Conservation (phyloP, 331 rosid genomes). For the Ulmus americana region DNA sequence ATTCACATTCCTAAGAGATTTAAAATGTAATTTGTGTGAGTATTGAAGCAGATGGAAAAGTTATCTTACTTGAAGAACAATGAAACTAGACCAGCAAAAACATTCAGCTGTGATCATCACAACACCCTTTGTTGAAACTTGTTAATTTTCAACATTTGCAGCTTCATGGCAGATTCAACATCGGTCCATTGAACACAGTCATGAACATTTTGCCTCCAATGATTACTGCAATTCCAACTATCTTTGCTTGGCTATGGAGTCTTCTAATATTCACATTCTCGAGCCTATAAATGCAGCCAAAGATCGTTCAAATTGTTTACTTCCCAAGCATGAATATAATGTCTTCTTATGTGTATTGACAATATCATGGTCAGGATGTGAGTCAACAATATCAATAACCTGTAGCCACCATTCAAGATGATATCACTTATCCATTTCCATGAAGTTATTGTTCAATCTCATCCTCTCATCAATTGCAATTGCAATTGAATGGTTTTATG, state of each 20-base stretch:
- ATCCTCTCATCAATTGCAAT: too few species aligned
- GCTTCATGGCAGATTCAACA: conserved; percentile 39
- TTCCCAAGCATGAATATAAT: background rate
- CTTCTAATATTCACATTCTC: conserved; percentile 39
- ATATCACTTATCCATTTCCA: background rate
- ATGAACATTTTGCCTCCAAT: conserved; percentile 57
- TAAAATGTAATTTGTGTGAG: background rate
- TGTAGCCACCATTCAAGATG: conserved; percentile 27
- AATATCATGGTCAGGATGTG: conserved; percentile 62
- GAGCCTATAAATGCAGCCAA: conserved; percentile 22
- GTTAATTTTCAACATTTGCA: conserved; percentile 15
- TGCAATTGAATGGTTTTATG: too few species aligned
- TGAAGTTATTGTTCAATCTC: too few species aligned
- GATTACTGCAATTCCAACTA: conserved; percentile 37
- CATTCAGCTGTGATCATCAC: conserved; percentile 37
- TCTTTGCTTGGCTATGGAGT: conserved; percentile 33
- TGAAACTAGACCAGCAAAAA: conserved; percentile 43
- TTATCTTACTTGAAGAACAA: conserved; percentile 40
- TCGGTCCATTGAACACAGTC: conserved; percentile 45
- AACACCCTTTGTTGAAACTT: conserved; percentile 41
- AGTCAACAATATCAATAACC: conserved; percentile 47
- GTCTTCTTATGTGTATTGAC: background rate
- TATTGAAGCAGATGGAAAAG: background rate
- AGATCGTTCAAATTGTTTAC: background rate
- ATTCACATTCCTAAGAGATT: background rate